Evolutionary conservation across 2,329 filamentous ascomycete genomes (phyloP), one percentile per base, ranked within the genome.

Genomic region (Alternaria sp.): DNA sequence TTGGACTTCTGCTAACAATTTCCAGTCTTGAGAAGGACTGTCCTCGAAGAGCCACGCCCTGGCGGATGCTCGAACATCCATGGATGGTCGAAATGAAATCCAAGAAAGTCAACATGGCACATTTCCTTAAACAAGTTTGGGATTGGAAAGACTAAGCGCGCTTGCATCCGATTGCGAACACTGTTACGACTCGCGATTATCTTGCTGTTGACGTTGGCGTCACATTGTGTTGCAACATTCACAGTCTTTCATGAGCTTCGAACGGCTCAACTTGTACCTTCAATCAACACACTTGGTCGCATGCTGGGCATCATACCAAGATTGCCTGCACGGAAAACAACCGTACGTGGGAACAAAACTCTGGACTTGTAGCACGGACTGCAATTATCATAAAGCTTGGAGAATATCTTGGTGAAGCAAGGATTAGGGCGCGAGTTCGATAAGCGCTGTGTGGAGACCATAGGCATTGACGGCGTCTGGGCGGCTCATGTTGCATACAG

Each of bases 11-110:
- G 60, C 75, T 80, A 66, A 79, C 64, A 18, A 30, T 1, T 20
- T 34, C 51, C 59, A 98, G 95, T 82, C 86, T 99, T 59, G 95
- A 99, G 80, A 99, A 99, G 81, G 93, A 97, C 71, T 90, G 92
- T 20, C 86, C 86, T 59, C 89, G 94, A 74, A 87, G 95, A 77
- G 95, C 94, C 30, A 97, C 92, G 61, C 95, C 95, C 12, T 99
- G 95, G 95, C 92, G 94, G 74, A 99, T 99, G 94, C 87, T 97
- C 66, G 95, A 99, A 77, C 95, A 99, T 81, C 95, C 95, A 2
- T 99, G 95, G 95, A 97, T 99, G 90, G 84, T 92, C 43, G 95
- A 99, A 74, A 98, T 98, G 92, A 91, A 90, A 74, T 86, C 88
- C 56, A 98, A 97, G 85, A 92, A 95, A 70, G 95, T 99, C 78